Conservation (phyloP, 441 rosid species). For the Mallotus japonicus region DNA sequence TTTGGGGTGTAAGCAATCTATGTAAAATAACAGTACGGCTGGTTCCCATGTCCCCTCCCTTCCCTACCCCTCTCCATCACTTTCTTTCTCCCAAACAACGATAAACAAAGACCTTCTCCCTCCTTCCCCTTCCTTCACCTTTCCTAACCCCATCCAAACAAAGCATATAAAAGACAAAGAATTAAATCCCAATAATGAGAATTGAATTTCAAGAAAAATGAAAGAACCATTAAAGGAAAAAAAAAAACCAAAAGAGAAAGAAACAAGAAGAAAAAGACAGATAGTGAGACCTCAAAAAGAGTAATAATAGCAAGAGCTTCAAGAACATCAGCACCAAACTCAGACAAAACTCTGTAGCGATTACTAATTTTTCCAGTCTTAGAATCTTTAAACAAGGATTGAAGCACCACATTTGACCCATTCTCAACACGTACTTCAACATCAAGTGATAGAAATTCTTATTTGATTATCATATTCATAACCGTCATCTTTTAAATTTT, state of each 20-base stretch:
- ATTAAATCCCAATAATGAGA: background rate
- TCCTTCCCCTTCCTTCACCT: too few relatives aligned
- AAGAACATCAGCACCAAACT: conserved; percentile 93
- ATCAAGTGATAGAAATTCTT: too few relatives aligned
- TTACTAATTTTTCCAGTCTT: conserved; percentile 64
- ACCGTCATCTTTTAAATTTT: too few relatives aligned
- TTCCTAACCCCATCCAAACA: too few relatives aligned
- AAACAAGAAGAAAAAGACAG: background rate
- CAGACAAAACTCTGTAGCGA: conserved; percentile 57
- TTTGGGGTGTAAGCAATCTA: too few relatives aligned
- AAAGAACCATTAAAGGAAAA: background rate
- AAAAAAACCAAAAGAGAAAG: background rate
- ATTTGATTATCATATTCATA: too few relatives aligned
- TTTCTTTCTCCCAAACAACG: background rate
- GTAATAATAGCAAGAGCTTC: conserved; percentile 90
- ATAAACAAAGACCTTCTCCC: too few relatives aligned
- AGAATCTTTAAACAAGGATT: conserved; percentile 70
- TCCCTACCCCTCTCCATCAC: background rate
- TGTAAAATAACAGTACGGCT: too few relatives aligned
- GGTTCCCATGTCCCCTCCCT: background rate
- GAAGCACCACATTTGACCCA: conserved; percentile 88
- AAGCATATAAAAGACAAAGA: background rate
- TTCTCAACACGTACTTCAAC: conserved; percentile 75
- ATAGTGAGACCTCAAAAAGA: conserved; percentile 67
- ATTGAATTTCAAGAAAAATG: background rate